Percentiles rank a stretch among this genome's conserved stretches.
Conservation (phyloP, 2,329 filamentous ascomycete genomes). For the Thelonectria olida region DNA sequence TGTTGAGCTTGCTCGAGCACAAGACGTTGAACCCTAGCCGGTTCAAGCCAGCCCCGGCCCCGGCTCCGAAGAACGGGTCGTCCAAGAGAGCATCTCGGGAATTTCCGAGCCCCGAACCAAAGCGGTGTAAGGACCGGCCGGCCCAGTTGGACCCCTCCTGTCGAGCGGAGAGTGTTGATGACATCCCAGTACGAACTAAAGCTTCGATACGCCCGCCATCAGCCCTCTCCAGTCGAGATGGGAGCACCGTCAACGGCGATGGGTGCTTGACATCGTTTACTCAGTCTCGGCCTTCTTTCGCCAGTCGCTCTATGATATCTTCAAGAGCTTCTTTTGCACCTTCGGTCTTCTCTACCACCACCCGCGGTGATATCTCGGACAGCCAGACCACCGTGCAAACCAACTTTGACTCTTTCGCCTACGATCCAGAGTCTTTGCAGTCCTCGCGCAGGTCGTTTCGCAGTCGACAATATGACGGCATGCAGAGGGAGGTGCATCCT, state of each 20-base stretch:
- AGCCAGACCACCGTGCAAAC: conserved; percentile 46
- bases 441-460: neutral
- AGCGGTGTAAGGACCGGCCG: conserved; percentile 22
- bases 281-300: conserved; percentile 29
- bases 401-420: neutral
- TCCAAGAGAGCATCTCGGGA: conserved; percentile 38
- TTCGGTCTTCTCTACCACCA: conserved; percentile 46
- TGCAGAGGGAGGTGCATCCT: neutral
- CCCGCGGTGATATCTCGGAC: conserved; percentile 31
- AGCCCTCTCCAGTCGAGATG: conserved; percentile 25
- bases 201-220: conserved; percentile 13
- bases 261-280: conserved; percentile 12
- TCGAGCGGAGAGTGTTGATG: conserved; percentile 26
- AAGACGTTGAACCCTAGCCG: conserved; percentile 16
- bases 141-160: neutral
- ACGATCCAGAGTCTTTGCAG: neutral
- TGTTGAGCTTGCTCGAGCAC: conserved; percentile 30
- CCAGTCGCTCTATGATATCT: conserved; percentile 40
- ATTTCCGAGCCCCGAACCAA: conserved; percentile 24
- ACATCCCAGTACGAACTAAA: conserved; percentile 34
- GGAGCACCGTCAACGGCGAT: conserved; percentile 18
- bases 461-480: neutral
- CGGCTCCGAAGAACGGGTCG: conserved; percentile 18
- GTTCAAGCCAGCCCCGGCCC: neutral
- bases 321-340: conserved; percentile 44